These are phyloP conservation scores for Linnemannia exigua DNA, from an alignment of 192 early-diverging fungal species.

Conservation along the genomic window DNA sequence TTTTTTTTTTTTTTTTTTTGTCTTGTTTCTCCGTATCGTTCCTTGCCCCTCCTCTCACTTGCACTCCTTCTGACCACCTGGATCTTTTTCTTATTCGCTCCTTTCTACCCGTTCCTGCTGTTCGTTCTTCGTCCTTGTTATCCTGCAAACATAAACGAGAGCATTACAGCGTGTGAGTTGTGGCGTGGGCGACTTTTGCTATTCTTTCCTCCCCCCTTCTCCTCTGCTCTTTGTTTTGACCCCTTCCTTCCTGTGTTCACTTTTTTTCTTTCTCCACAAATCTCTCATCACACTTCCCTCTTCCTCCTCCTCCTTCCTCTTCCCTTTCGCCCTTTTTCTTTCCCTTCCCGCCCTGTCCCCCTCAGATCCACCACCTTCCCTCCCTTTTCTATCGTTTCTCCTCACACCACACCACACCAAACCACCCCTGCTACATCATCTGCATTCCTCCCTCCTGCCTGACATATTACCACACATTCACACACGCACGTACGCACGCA, in stretches of 20 bases:
- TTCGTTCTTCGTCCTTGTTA: background rate
- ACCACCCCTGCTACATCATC: background rate
- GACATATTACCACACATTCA: background rate
- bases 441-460: too few relatives aligned
- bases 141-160: background rate
- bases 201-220: background rate
- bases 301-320: background rate
- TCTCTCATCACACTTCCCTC: background rate
- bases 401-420: background rate
- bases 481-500: too few relatives aligned
- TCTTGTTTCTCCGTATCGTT: conserved; percentile 3
- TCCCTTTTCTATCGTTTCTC: background rate
- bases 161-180: background rate
- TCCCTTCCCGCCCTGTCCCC: background rate
- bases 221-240: too few relatives aligned
- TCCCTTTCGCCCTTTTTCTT: background rate
- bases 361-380: conserved; percentile 2
- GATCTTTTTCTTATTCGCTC: background rate
- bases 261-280: conserved; percentile 1
- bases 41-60: background rate
- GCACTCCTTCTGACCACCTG: background rate
- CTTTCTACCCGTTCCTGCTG: background rate
- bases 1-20: background rate
- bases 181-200: background rate
- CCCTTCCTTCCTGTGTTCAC: conserved; percentile 4